Base-by-base conservation (phyloP, 2,329 filamentous ascomycete species). In the Colletotrichum orchidophilum region DNA sequence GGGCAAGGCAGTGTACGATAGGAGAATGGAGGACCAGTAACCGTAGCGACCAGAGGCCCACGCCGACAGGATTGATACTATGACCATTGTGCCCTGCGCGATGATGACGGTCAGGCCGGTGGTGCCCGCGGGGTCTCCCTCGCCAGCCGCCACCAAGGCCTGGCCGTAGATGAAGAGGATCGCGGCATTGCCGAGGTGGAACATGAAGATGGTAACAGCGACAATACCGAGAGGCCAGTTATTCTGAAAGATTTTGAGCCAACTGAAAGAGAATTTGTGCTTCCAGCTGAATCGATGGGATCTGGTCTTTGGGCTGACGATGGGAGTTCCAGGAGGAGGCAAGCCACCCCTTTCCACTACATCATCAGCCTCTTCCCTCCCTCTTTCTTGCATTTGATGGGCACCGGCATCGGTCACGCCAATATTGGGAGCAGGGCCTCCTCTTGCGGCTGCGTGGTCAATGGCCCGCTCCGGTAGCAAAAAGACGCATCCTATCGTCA, bases 51-150 rank as follows among this genome's bases (percentile, higher is more conserved):
- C 63, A 9, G 63, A 55, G 8, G 66, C n/a, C 63, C 68, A 70
- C 11, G 68, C 54, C n/a, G 63, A 67, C 29, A 62, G 2, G 18
- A 70, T 13, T 4, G 63, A 70, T 6, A 70, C 39, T 29, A 62
- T 39, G 35, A 70, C 52, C 68, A 70, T 70, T 7, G 68, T 67
- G 1, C 68, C 68, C 50, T 70, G 68, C 3, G 63, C 50, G 12
- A 67, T 70, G 57, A 70, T 70, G 12, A 70, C 68, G 7, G 68
- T 70, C 2, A 70, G 31, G 1, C 68, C 68, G 9, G 68, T 70
- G 3, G 68, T 70, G n/a, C 63, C 52, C 24, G 68, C 68, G 2
- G 68, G 63, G 2, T 70, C 57, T 13, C 68, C 68, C 29, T 70
- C 24, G 24, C 68, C 68, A 3, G 57, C 53, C 5, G 68, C 68